Conservation (phyloP, 176 grass and related monocot genomes). For the Leersia perrieri region DNA sequence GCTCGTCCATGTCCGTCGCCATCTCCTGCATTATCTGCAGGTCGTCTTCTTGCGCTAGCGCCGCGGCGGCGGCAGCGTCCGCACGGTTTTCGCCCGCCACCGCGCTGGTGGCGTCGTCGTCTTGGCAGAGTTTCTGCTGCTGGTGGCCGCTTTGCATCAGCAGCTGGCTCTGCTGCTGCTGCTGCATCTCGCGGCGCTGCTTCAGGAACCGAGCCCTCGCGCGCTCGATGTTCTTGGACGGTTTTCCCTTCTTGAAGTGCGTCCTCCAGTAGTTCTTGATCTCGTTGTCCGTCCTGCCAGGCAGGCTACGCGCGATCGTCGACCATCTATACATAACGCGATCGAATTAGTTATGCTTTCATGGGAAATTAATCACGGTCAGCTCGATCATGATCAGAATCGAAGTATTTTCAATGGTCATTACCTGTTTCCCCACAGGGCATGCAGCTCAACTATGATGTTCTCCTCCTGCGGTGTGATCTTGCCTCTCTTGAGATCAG, state of each 20-base stretch:
- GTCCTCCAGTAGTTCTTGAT: conserved; percentile 99
- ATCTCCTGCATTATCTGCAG: conserved; percentile 8
- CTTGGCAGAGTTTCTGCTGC: neutral
- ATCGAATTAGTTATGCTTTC: neutral
- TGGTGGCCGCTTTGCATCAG: too few species aligned
- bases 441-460: conserved; percentile 69
- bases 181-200: conserved; percentile 57
- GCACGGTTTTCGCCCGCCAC: neutral
- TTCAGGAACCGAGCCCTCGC: conserved; percentile 68
- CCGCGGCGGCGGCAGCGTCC: neutral
- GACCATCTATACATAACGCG: conserved; percentile 65
- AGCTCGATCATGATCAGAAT: neutral
- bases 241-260: conserved; percentile 87
- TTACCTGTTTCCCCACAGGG: conserved; percentile 86
- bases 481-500: conserved; percentile 86
- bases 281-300: conserved; percentile 95
- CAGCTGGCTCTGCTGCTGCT: conserved; percentile 29
- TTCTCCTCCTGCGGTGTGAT: conserved; percentile 83
- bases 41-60: neutral
- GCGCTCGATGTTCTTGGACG: conserved; percentile 76
- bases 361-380: neutral
- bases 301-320: conserved; percentile 85
- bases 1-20: conserved; percentile 34
- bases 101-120: neutral
- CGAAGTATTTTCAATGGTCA: neutral